Conservation (phyloP, 176 grass and related monocot genomes). For the Carex cristatella region DNA sequence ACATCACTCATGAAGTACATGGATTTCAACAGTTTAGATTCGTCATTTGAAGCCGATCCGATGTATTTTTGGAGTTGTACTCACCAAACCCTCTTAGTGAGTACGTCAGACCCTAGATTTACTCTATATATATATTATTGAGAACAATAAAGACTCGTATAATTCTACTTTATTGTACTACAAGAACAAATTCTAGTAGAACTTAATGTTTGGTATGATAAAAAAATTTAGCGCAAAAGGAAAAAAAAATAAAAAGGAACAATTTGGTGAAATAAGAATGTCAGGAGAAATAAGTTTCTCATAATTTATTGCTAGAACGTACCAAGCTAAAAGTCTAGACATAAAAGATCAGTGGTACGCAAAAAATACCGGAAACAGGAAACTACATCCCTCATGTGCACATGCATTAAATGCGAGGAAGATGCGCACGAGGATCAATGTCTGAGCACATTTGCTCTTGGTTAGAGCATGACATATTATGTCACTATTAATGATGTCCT, state of each 20-base stretch:
- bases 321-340: background rate
- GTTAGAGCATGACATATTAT: conserved; percentile 5
- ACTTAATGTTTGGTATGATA: background rate
- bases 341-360: background rate
- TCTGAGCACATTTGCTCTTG: conserved; percentile 24
- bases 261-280: background rate
- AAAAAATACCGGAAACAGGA: background rate
- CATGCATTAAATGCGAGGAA: conserved; percentile 22
- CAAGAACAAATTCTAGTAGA: background rate
- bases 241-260: background rate
- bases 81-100: too few relatives aligned
- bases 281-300: background rate
- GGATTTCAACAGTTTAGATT: too few relatives aligned
- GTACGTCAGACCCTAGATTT: too few relatives aligned
- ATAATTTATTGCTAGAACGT: background rate
- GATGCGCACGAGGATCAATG: conserved; percentile 27
- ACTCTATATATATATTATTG: too few relatives aligned
- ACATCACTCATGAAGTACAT: too few relatives aligned
- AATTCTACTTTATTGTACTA: background rate
- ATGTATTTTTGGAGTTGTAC: too few relatives aligned
- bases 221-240: background rate
- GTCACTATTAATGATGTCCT: conserved; percentile 11
- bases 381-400: background rate
- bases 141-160: background rate
- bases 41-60: too few relatives aligned